Base-by-base conservation (phyloP, 169 alveolate species). In the Plasmodium fragile region DNA sequence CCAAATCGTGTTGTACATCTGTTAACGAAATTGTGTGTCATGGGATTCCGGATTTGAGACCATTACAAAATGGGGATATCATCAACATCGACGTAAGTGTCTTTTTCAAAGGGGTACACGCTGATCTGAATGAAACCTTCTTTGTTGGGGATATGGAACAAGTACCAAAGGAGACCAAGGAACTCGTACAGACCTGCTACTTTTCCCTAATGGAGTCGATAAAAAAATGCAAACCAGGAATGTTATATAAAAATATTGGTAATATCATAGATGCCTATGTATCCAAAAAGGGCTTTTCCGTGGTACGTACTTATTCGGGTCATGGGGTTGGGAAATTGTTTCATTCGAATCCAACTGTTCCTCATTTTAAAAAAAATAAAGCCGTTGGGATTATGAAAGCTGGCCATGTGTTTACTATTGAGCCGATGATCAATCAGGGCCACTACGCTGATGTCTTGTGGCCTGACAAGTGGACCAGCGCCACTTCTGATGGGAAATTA, bases 381-480 rank as follows among this genome's bases (percentile, higher is more conserved):
- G 99, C 99, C n/a, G 98, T 98, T n/a, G 98, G 98, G 11, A 83
- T 96, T 8, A 93, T 98, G 98, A 98, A 98, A 95, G 98, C 99
- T 13, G 99, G 99, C 1, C 99, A 99, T 95, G 98, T 98, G 43
- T 99, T 99, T 94, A 99, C 99, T 8, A 99, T 99, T 13, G 99
- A 99, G 96, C 99, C 99, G 49, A 99, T 99, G 99, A 97, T 99
- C 43, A 99, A 99, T 96, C 95, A 97, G 92, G 99, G 99, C 49
- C 96, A 96, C 30, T 97, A 97, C 95, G 96, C 95, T 93, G 99
- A 98, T 96, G 93, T 95, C 39, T 96, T 97, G 34, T 99, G 99
- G 99, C 99, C 99, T 16, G 99, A 99, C 94, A 97, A 98, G 59
- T 99, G 99, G 99, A 99, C 99, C n/a, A 98, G 99, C 7, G 99